These are phyloP conservation scores for Trametes maxima DNA, from an alignment of 768 basidiomycete species.

Conservation along the genomic window DNA sequence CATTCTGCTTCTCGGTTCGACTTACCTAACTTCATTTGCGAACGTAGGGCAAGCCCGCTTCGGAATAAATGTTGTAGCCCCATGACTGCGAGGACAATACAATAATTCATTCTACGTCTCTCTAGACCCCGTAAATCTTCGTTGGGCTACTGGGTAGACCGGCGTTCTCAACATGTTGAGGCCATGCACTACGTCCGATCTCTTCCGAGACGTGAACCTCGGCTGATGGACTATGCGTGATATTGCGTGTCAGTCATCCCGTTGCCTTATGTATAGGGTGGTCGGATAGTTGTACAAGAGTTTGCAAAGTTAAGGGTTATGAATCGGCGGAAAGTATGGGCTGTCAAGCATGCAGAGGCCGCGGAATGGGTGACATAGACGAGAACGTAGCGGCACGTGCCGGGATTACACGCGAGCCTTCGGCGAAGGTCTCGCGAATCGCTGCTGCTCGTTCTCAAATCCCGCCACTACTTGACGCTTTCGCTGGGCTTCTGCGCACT, in stretches of 20 bases:
- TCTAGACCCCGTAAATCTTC: not conserved
- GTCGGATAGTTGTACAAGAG: too few species aligned
- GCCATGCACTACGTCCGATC: conserved; percentile 1
- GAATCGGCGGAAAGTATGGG: too few species aligned
- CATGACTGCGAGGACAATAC: conserved; percentile 12
- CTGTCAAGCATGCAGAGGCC: not conserved
- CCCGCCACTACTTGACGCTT: not conserved
- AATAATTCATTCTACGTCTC: conserved; percentile 5
- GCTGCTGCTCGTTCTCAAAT: not conserved
- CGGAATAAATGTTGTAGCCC: conserved; percentile 22
- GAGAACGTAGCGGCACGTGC: conserved; percentile 6
- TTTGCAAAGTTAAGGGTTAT: too few species aligned
- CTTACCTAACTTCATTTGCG: not conserved
- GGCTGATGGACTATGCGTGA: not conserved
- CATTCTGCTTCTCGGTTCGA: not conserved
- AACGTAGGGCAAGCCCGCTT: conserved; percentile 30
- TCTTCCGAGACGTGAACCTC: not conserved
- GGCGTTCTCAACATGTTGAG: not conserved
- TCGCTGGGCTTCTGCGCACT: not conserved
- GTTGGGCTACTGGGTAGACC: not conserved
- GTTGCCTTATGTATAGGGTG: too few species aligned
- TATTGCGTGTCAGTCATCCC: not conserved
- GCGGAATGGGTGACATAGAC: not conserved
- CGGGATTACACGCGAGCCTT: not conserved
- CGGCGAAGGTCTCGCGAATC: not conserved